Conservation (phyloP, 495 filamentous ascomycete genomes). For the Annulohypoxylon maeteangense region DNA sequence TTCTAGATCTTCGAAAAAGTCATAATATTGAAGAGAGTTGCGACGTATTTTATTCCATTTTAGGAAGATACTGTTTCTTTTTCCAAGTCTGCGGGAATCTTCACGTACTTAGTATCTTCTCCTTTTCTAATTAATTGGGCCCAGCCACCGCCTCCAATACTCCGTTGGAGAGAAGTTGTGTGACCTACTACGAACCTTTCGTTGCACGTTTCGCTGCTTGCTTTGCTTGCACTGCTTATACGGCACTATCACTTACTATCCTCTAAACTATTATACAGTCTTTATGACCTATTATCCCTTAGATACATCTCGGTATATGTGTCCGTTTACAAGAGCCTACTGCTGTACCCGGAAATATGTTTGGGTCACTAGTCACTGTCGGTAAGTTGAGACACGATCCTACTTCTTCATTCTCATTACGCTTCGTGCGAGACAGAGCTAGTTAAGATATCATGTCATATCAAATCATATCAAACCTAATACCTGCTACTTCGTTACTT, state of each 20-base stretch:
- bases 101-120: neutral
- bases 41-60: neutral
- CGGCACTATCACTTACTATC: neutral
- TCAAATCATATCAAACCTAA: no score
- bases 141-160: neutral
- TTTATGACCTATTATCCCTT: neutral
- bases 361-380: conserved; percentile 31
- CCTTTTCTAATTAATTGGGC: neutral
- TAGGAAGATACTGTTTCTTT: neutral
- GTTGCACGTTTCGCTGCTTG: neutral
- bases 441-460: neutral
- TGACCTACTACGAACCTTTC: conserved; percentile 10
- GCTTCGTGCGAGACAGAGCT: neutral
- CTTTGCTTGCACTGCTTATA: neutral
- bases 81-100: neutral
- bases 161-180: conserved; percentile 16
- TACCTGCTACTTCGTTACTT: neutral
- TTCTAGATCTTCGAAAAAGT: neutral
- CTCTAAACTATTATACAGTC: neutral
- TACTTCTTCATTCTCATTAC: neutral
- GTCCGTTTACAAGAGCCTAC: conserved; percentile 1
- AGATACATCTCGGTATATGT: neutral
- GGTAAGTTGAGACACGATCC: conserved; percentile 30
- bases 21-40: neutral
- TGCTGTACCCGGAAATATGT: conserved; percentile 24